These are phyloP conservation scores for Blastocystis sp. DNA, from an alignment of 352 stramenopile genomes.

Conservation along the genomic window DNA sequence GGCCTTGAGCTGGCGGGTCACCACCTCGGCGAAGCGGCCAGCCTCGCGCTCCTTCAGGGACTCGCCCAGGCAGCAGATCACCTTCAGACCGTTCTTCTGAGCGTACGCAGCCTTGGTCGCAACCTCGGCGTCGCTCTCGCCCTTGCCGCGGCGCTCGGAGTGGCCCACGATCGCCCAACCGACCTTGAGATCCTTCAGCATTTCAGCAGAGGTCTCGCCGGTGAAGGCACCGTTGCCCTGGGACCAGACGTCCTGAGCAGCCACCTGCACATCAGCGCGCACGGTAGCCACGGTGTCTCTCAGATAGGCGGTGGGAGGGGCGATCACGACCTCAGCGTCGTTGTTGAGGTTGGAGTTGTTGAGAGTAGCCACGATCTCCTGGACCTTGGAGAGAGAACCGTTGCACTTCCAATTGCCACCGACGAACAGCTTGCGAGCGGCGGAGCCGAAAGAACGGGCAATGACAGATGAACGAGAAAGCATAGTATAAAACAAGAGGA, in stretches of 20 bases:
- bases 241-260: slow-evolving; percentile 84
- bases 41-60: slow-evolving; percentile 87
- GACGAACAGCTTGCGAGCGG: slow-evolving; percentile 91
- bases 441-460: slow-evolving; percentile 61
- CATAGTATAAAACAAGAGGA: not conserved
- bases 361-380: slow-evolving; percentile 73
- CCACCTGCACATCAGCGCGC: slow-evolving; percentile 71
- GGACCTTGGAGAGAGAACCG: slow-evolving; percentile 78
- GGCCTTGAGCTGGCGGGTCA: slow-evolving; percentile 86
- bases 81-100: slow-evolving; percentile 85
- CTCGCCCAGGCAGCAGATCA: slow-evolving; percentile 94
- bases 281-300: slow-evolving; percentile 76
- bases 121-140: slow-evolving; percentile 85
- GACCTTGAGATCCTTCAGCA: slow-evolving; percentile 89
- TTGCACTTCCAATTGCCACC: slow-evolving; percentile 99
- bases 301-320: slow-evolving; percentile 88
- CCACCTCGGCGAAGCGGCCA: slow-evolving; percentile 87
- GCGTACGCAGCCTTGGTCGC: slow-evolving; percentile 88
- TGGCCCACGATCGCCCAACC: slow-evolving; percentile 92
- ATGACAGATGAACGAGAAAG: slow-evolving; percentile 52
- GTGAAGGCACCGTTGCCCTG: slow-evolving; percentile 91
- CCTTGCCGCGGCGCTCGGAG: slow-evolving; percentile 87
- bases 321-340: slow-evolving; percentile 90
- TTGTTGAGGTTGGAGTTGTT: slow-evolving; percentile 74
- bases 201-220: slow-evolving; percentile 92